Conservation (phyloP, 495 filamentous ascomycete genomes). For the Neurospora sp. region DNA sequence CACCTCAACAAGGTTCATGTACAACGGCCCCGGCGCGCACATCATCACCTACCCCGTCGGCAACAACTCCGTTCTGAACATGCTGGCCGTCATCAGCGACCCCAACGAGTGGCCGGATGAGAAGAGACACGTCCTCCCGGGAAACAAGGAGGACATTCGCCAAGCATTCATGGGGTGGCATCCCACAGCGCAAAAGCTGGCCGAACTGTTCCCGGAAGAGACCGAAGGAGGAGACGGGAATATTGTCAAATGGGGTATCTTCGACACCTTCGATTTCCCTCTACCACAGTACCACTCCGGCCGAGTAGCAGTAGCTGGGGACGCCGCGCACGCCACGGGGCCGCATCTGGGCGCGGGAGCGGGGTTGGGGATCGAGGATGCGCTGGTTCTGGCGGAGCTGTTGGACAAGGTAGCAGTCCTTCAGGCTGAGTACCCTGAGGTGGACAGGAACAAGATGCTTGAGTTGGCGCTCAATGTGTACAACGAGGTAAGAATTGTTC, state of each 20-base stretch:
- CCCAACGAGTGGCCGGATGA: conserved; percentile 21
- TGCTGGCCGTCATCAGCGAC: conserved; percentile 30
- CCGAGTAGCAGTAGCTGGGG: conserved; percentile 37
- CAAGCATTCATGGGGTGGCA: conserved; percentile 30
- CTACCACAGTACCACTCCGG: conserved; percentile 28
- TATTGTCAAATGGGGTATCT: conserved; percentile 46
- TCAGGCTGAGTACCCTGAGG: neutral
- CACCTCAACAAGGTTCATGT: conserved; percentile 29
- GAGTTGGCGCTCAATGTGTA: conserved; percentile 27
- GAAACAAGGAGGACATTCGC: conserved; percentile 20
- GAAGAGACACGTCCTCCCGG: conserved; percentile 21
- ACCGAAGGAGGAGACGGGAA: neutral
- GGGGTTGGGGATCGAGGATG: conserved; percentile 47
- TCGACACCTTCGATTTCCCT: conserved; percentile 39
- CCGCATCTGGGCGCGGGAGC: conserved; percentile 47
- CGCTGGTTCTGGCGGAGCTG: conserved; percentile 30
- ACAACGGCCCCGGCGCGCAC: conserved; percentile 30
- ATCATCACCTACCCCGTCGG: conserved; percentile 32
- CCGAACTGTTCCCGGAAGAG: conserved; percentile 31
- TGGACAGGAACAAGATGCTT: conserved; percentile 8
- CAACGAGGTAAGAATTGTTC: conserved; percentile 21
- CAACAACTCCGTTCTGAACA: conserved; percentile 26
- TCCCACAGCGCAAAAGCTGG: conserved; percentile 24
- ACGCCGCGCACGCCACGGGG: conserved; percentile 30
- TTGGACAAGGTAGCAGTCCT: conserved; percentile 7